A percentile compares a stretch with the other conserved stretches of the same genome.
These are phyloP conservation scores for Heliosperma pusillum DNA, from an alignment of 148 eudicot genomes.

Conservation along the genomic window DNA sequence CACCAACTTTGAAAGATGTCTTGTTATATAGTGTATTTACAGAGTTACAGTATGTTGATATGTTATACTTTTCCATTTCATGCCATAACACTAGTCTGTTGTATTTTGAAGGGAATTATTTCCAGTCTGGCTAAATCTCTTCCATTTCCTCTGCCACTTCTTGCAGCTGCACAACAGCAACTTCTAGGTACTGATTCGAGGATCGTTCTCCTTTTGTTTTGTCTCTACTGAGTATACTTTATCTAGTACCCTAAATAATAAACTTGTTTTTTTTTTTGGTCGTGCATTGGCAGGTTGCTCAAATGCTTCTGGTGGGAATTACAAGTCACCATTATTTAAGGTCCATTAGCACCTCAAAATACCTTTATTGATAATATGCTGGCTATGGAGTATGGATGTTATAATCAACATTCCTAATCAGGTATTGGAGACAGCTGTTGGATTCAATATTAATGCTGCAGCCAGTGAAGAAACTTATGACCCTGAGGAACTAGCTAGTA, in stretches of 20 bases:
- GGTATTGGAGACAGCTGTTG: slow-evolving; percentile 77
- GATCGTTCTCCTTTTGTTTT: background rate
- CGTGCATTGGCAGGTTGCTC: slow-evolving; percentile 49
- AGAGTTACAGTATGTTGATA: background rate
- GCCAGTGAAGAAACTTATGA: slow-evolving; percentile 69
- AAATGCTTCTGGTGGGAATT: slow-evolving; percentile 34
- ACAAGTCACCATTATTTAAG: slow-evolving; percentile 55
- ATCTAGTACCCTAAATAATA: background rate
- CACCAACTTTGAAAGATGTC: background rate
- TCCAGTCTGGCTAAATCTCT: slow-evolving; percentile 76
- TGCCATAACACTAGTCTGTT: slow-evolving; percentile 18
- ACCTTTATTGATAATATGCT: background rate
- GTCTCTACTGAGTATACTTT: background rate
- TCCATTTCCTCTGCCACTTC: slow-evolving; percentile 89
- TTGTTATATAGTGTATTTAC: background rate
- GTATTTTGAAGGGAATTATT: slow-evolving; percentile 55
- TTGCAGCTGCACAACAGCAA: slow-evolving; percentile 91
- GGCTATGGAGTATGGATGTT: slow-evolving; percentile 13
- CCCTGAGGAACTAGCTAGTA: slow-evolving; percentile 67
- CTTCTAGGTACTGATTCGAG: slow-evolving; percentile 63
- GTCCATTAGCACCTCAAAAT: slow-evolving; percentile 25
- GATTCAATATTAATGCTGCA: slow-evolving; percentile 64
- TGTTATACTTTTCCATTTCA: background rate
- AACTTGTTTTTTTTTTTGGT: slow-evolving; percentile 17
- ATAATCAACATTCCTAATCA: slow-evolving; percentile 28